phyloP scores from a whole-genome alignment of 164 flowering plant genomes.

The Nelumbo lutea region DNA sequence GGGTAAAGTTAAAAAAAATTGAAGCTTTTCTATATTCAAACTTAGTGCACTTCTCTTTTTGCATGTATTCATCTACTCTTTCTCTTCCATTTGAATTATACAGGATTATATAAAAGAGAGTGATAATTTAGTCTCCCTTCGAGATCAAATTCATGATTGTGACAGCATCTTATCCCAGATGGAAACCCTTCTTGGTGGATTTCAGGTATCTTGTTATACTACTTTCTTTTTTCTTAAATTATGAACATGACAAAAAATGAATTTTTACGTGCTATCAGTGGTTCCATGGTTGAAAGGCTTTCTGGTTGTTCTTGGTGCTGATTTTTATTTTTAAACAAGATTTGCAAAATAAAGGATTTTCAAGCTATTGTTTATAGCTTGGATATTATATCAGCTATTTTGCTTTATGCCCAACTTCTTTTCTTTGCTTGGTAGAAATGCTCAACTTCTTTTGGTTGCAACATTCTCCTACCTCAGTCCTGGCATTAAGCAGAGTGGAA shows the following conservation, averaged over 20 bases:
- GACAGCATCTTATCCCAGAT: constrained; percentile 88
- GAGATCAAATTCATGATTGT: constrained; percentile 94
- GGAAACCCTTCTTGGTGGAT: constrained; percentile 96
- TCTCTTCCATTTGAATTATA: neutral
- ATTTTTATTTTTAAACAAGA: neutral
- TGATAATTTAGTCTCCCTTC: constrained; percentile 91
- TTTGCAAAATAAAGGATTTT: neutral
- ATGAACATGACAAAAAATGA: neutral
- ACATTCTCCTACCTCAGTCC: neutral
- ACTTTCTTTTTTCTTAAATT: neutral
- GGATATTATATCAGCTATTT: neutral
- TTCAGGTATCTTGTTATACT: constrained; percentile 55
- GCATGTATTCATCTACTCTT: neutral
- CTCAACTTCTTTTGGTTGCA: neutral
- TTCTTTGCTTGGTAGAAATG: too few species aligned
- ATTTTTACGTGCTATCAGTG: neutral
- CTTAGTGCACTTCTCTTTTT: neutral
- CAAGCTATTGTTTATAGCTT: neutral
- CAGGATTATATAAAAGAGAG: constrained; percentile 98
- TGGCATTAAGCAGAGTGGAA: neutral
- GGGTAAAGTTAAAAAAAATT: too few species aligned
- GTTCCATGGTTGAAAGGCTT: neutral
- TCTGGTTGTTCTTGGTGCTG: neutral
- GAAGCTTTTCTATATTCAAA: neutral
- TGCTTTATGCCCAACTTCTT: neutral